Evolutionary conservation across 352 stramenopile genomes (phyloP).

Genomic region (Pythium chondricola): DNA sequence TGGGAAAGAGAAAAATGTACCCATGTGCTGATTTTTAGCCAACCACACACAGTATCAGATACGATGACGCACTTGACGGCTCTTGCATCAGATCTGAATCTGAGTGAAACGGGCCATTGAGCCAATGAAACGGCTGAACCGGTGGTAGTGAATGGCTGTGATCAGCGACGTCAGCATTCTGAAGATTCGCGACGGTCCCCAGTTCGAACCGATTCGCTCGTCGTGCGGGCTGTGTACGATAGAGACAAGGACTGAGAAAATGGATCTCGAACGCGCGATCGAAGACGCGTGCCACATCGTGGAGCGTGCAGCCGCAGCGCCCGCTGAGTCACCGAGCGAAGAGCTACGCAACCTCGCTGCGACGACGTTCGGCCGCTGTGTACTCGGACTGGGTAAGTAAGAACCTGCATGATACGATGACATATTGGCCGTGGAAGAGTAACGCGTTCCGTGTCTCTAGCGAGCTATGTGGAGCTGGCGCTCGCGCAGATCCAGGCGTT

Average conservation of each 20-base stretch:
- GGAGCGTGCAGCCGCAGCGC: background rate
- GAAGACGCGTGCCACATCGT: conserved; percentile 5
- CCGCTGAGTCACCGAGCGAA: background rate
- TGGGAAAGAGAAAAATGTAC: background rate
- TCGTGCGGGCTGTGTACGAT: conserved; percentile 4
- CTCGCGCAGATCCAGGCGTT: conserved; percentile 46
- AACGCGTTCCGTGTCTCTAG: conserved; percentile 19
- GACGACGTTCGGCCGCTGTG: conserved; percentile 60
- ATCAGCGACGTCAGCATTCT: conserved; percentile 8
- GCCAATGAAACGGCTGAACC: conserved; percentile 2
- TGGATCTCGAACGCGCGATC: conserved; percentile 15
- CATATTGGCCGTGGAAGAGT: background rate
- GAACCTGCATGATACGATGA: background rate
- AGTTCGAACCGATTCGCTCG: no score
- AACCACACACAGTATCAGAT: conserved; percentile 9
- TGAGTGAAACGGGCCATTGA: conserved; percentile 12
- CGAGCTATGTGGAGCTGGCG: conserved; percentile 54
- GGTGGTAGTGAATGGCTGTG: conserved; percentile 17
- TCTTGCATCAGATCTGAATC: conserved; percentile 18
- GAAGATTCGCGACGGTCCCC: background rate
- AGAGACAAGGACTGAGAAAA: no score
- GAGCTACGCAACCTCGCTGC: conserved; percentile 18
- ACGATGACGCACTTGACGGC: conserved; percentile 14
- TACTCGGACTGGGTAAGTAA: conserved; percentile 59
- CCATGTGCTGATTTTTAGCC: background rate